These are phyloP conservation scores for Pseudogymnoascus sp. DNA, from an alignment of 2,329 filamentous ascomycete species.

Conservation along the genomic window DNA sequence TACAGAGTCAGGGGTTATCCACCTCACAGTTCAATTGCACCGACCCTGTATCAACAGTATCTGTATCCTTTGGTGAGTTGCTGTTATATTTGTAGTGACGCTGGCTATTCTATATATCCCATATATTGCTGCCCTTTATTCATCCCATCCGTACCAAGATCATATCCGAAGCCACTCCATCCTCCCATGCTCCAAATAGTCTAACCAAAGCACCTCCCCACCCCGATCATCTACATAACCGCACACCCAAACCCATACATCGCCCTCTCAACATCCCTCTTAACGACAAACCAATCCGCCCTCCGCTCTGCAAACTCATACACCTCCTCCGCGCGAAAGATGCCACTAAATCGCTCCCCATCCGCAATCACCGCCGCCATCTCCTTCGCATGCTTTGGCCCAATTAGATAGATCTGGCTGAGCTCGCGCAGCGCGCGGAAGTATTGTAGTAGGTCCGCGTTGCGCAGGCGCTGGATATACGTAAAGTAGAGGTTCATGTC, in stretches of 20 bases:
- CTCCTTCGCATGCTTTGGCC: constrained; percentile 79
- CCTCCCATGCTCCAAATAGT: not conserved
- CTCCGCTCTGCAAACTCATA: constrained; percentile 93
- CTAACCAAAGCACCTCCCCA: not conserved
- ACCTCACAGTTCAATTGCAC: not conserved
- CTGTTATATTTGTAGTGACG: not conserved
- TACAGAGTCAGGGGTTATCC: too few relatives aligned
- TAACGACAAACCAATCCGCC: constrained; percentile 91
- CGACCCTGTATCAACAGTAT: not conserved
- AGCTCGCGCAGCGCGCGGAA: constrained; percentile 88
- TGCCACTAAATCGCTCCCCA: constrained; percentile 77
- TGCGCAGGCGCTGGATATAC: constrained; percentile 74
- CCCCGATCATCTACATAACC: constrained; percentile 56
- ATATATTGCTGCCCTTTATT: not conserved
- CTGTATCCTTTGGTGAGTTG: not conserved
- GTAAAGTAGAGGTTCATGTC: constrained; percentile 93
- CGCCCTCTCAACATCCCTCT: constrained; percentile 80
- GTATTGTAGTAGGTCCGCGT: constrained; percentile 77
- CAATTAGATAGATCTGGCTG: constrained; percentile 91
- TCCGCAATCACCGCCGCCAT: constrained; percentile 94
- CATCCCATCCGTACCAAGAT: not conserved
- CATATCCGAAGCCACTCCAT: not conserved
- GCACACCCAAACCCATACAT: constrained; percentile 93
- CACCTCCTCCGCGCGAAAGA: constrained; percentile 92
- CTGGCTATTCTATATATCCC: not conserved